Conservation (phyloP, 2,329 filamentous ascomycete species). For the Colletotrichum abscissum region DNA sequence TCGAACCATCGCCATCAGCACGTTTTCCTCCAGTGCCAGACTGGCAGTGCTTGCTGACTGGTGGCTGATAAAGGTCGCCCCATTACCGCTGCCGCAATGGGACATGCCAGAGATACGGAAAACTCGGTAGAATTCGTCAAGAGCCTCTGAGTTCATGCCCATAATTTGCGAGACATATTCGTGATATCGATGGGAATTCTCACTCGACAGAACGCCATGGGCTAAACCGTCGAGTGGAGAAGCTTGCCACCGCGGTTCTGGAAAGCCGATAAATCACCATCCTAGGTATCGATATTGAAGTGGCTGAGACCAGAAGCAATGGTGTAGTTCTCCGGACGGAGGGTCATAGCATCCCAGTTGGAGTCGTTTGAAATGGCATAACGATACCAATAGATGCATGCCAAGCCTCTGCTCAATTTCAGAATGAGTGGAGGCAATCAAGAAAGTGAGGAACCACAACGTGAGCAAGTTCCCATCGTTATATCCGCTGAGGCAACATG, state of each 20-base stretch:
- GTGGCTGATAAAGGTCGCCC: constrained; percentile 48
- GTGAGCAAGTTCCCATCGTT: too few species aligned
- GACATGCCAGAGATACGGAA: constrained; percentile 64
- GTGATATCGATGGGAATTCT: constrained; percentile 59
- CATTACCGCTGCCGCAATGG: constrained; percentile 61
- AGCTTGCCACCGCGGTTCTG: constrained; percentile 55
- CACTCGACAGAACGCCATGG: constrained; percentile 54
- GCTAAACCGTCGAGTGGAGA: constrained; percentile 56
- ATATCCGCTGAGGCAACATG: too few species aligned
- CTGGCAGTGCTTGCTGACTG: constrained; percentile 36
- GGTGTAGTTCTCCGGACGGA: constrained; percentile 49
- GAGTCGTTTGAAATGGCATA: constrained; percentile 54
- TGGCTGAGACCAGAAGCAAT: constrained; percentile 47
- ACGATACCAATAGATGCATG: constrained; percentile 43
- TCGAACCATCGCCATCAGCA: constrained; percentile 56
- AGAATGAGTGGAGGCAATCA: too few species aligned
- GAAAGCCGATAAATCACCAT: constrained; percentile 52
- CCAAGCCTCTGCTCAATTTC: too few species aligned
- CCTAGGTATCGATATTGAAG: constrained; percentile 50
- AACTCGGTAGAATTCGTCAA: constrained; percentile 59
- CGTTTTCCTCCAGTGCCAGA: constrained; percentile 51
- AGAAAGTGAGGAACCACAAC: too few species aligned
- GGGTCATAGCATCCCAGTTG: constrained; percentile 45
- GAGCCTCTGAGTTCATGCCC: constrained; percentile 42
- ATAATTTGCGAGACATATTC: constrained; percentile 57